Percentiles rank a stretch among this genome's conserved stretches.
Evolutionary conservation across 2,329 filamentous ascomycete species (phyloP).

Genomic region (Neonectria hederae): DNA sequence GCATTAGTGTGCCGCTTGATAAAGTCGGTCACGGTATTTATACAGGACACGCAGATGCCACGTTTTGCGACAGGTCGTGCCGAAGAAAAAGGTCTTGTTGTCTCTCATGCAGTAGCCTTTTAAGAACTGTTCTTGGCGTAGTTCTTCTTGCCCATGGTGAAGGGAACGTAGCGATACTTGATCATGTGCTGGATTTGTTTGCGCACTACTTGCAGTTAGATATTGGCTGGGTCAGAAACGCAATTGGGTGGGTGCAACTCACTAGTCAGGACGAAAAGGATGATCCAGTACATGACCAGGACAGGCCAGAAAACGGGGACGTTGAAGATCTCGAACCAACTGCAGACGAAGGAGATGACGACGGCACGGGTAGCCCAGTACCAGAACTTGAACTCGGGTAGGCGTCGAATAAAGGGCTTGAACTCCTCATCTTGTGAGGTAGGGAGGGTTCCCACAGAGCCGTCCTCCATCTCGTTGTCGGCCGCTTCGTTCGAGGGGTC

Average conservation of each 20-base stretch:
- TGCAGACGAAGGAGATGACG: conserved; percentile 83
- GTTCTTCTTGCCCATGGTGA: conserved; percentile 88
- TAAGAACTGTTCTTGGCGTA: conserved; percentile 73
- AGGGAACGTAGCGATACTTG: conserved; percentile 98
- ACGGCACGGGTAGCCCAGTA: conserved; percentile 92
- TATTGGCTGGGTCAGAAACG: neutral
- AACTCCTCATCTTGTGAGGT: conserved; percentile 99
- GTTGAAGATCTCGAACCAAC: conserved; percentile 94
- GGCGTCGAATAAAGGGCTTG: conserved; percentile 91
- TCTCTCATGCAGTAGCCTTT: conserved; percentile 13
- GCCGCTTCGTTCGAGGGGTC: conserved; percentile 91
- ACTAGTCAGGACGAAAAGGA: conserved; percentile 96
- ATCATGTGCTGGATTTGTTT: conserved; percentile 99
- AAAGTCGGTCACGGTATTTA: conserved; percentile 38
- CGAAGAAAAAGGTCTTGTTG: conserved; percentile 29
- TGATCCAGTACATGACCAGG: conserved; percentile 97
- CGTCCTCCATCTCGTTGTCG: conserved; percentile 97
- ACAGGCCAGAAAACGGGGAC: conserved; percentile 99
- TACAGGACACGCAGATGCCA: conserved; percentile 39
- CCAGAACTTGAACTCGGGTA: conserved; percentile 99
- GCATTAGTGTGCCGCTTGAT: conserved; percentile 40
- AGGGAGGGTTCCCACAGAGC: conserved; percentile 80
- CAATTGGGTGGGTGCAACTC: conserved; percentile 52
- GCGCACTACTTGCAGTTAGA: conserved; percentile 71
- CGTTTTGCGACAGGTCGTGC: conserved; percentile 28